phyloP scores from a whole-genome alignment of 2,329 filamentous ascomycete species.

The Hypoxylon sp. region DNA sequence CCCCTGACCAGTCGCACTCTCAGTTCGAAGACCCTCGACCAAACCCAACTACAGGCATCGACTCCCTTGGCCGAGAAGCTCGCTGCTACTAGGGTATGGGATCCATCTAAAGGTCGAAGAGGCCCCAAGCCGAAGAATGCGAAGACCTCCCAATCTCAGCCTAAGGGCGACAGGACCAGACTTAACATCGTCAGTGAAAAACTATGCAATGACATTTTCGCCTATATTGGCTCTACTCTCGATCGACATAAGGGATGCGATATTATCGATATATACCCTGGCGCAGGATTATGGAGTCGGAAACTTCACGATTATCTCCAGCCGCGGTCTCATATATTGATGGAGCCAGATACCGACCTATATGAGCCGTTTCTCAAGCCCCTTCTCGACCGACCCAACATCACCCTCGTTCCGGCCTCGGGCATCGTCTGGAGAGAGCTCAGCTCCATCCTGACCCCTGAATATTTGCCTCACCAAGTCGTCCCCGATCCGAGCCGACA shows the following conservation, averaged over 20 bases:
- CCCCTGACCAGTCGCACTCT: slow-evolving; percentile 31
- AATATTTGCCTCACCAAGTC: slow-evolving; percentile 70
- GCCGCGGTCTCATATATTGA: slow-evolving; percentile 85
- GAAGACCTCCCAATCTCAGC: neutral
- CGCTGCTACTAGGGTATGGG: slow-evolving; percentile 45
- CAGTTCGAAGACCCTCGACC: slow-evolving; percentile 27
- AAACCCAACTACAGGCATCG: slow-evolving; percentile 3
- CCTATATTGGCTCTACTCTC: slow-evolving; percentile 78
- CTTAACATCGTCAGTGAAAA: slow-evolving; percentile 68
- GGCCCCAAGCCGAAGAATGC: neutral
- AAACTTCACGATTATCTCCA: slow-evolving; percentile 81
- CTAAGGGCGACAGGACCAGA: slow-evolving; percentile 57
- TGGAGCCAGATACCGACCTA: slow-evolving; percentile 76
- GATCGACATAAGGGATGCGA: slow-evolving; percentile 82
- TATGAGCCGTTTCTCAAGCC: slow-evolving; percentile 75
- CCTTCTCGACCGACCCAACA: slow-evolving; percentile 66
- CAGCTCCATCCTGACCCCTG: slow-evolving; percentile 65
- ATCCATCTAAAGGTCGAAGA: neutral
- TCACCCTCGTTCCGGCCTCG: slow-evolving; percentile 68
- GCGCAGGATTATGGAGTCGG: slow-evolving; percentile 81
- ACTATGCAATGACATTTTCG: slow-evolving; percentile 75
- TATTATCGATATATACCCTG: slow-evolving; percentile 89
- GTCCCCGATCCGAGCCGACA: slow-evolving; percentile 57
- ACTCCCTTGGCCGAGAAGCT: slow-evolving; percentile 47
- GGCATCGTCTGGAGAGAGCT: slow-evolving; percentile 75